These are phyloP conservation scores for Caloboletus firmus DNA, from an alignment of 1,284 basidiomycete species.

Conservation along the genomic window DNA sequence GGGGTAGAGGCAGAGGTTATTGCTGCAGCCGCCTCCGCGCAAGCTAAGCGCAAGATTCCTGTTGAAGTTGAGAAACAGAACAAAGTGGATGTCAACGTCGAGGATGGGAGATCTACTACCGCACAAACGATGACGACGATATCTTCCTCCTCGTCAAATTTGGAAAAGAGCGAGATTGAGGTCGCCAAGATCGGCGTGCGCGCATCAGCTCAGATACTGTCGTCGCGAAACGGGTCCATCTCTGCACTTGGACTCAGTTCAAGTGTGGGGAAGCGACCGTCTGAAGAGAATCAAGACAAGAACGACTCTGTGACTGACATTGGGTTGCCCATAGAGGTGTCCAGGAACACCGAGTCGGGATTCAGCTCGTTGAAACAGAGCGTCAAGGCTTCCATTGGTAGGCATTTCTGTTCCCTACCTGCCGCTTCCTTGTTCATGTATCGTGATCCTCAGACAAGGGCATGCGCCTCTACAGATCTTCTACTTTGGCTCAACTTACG, in stretches of 20 bases:
- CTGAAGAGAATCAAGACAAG: conserved; percentile 10
- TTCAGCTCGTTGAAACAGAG: conserved; percentile 54
- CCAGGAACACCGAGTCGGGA: conserved; percentile 28
- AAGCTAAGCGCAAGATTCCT: conserved; percentile 14
- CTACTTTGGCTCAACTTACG: conserved; percentile 44
- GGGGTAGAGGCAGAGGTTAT: conserved; percentile 35
- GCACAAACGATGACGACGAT: conserved; percentile 17
- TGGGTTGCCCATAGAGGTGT: conserved; percentile 27
- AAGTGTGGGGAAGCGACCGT: conserved; percentile 6
- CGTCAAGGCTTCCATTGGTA: conserved; percentile 70
- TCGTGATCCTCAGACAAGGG: conserved; percentile 41
- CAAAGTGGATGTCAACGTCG: background rate
- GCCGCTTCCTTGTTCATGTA: background rate
- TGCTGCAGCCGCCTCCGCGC: conserved; percentile 26
- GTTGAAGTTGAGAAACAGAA: conserved; percentile 20
- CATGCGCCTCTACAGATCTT: conserved; percentile 51
- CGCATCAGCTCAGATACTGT: conserved; percentile 29
- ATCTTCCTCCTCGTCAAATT: conserved; percentile 22
- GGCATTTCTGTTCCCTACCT: conserved; percentile 16
- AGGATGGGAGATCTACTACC: conserved; percentile 8
- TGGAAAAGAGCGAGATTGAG: conserved; percentile 33
- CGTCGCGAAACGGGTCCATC: conserved; percentile 27
- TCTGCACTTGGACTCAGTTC: conserved; percentile 14
- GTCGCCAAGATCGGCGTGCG: conserved; percentile 31
- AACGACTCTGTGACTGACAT: conserved; percentile 19